A percentile compares a stretch with the other conserved stretches of the same genome.
These are phyloP conservation scores for Leccinum griseonigrum DNA, from an alignment of 1,284 basidiomycete species.

Conservation along the genomic window DNA sequence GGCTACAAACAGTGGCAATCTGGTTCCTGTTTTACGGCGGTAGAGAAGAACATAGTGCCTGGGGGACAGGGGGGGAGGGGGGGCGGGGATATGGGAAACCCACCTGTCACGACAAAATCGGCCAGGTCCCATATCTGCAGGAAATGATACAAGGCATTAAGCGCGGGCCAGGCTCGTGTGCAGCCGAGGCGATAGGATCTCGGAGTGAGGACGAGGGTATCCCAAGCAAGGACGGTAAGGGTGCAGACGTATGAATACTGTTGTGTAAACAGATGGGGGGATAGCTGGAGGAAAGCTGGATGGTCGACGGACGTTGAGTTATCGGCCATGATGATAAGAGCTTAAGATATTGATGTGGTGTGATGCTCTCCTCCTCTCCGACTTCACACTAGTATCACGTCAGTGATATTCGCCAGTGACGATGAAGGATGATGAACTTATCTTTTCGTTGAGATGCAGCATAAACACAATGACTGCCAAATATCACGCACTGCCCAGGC, in stretches of 20 bases:
- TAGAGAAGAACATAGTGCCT: conserved; percentile 82
- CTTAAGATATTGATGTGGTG: too few relatives aligned
- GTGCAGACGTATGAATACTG: conserved; percentile 86
- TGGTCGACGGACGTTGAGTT: conserved; percentile 33
- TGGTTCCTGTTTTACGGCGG: conserved; percentile 49
- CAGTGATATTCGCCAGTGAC: too few relatives aligned
- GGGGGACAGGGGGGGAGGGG: conserved; percentile 8
- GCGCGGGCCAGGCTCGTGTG: conserved; percentile 67
- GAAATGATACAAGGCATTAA: conserved; percentile 74
- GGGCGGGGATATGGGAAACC: conserved; percentile 24
- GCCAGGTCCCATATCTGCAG: conserved; percentile 70
- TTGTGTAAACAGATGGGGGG: conserved; percentile 74
- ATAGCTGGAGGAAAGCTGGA: conserved; percentile 60
- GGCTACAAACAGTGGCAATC: conserved; percentile 72
- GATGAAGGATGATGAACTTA: too few relatives aligned
- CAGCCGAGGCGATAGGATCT: conserved; percentile 69
- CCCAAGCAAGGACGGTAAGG: conserved; percentile 82
- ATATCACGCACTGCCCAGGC: too few relatives aligned
- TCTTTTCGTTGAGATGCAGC: too few relatives aligned
- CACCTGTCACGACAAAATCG: conserved; percentile 74
- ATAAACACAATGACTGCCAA: too few relatives aligned
- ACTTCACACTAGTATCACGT: too few relatives aligned
- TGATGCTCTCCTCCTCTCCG: too few relatives aligned
- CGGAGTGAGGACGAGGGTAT: conserved; percentile 76
- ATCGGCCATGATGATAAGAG: conserved; percentile 8